Evolutionary conservation across 225 moss, liverwort and hornwort genomes (phyloP).

Genomic region (Marchantia paleacea): DNA sequence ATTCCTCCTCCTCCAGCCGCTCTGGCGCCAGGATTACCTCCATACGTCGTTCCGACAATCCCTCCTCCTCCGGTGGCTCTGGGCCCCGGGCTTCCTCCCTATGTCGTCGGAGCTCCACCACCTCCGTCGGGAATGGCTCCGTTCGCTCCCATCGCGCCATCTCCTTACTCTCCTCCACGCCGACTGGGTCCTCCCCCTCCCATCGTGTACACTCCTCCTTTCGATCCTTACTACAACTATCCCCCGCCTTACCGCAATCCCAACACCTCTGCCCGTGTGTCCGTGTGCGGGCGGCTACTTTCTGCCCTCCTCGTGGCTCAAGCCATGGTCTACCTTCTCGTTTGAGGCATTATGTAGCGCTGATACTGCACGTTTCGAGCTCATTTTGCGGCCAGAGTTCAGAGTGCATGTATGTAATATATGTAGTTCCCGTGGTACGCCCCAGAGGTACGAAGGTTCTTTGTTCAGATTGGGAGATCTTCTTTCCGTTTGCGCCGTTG

Average conservation of each 20-base stretch:
- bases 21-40: conserved; percentile 3
- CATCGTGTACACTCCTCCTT: not conserved
- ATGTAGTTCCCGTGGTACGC: not conserved
- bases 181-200: conserved; percentile 3
- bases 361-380: not conserved
- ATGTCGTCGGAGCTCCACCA: not conserved
- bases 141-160: not conserved
- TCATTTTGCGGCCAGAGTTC: conserved; percentile 1
- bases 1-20: conserved; percentile 2
- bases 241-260: conserved; percentile 12
- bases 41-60: not conserved
- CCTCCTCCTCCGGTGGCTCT: conserved; percentile 3
- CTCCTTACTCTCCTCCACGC: conserved; percentile 4
- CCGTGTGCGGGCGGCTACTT: not conserved
- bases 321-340: not conserved
- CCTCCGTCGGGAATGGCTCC: not conserved
- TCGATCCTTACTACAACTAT: not conserved
- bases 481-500: too few relatives aligned
- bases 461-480: too few relatives aligned
- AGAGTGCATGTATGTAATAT: not conserved
- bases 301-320: conserved; percentile 10
- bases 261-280: not conserved
- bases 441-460: too few relatives aligned
- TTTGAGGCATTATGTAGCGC: not conserved
- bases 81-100: not conserved